A percentile compares a stretch with the other conserved stretches of the same genome.
phyloP scores from a whole-genome alignment of 352 stramenopile genomes.

The Phytopythium aichiense region DNA sequence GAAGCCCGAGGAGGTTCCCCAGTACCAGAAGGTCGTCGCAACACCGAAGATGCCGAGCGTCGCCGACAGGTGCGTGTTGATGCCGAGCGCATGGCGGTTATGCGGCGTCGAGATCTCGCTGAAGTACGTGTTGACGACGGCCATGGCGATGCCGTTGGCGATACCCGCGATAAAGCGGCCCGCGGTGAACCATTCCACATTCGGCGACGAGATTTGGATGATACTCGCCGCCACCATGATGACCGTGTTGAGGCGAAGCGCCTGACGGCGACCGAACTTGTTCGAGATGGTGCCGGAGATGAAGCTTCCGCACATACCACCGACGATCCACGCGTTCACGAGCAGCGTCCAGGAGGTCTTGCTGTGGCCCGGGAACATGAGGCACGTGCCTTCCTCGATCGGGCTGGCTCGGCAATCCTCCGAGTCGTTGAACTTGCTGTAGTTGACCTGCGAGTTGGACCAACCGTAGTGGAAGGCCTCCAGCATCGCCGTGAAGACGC shows the following conservation, averaged over 20 bases:
- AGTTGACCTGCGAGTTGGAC: constrained; percentile 48
- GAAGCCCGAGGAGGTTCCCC: constrained; percentile 37
- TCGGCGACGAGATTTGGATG: constrained; percentile 27
- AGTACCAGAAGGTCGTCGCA: constrained; percentile 46
- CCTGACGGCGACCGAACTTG: constrained; percentile 37
- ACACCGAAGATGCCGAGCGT: constrained; percentile 41
- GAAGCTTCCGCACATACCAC: constrained; percentile 47
- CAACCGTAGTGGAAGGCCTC: constrained; percentile 55
- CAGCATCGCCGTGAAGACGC: constrained; percentile 28
- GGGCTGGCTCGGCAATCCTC: constrained; percentile 32
- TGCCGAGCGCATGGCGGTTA: constrained; percentile 29
- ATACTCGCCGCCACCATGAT: constrained; percentile 32
- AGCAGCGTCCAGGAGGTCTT: constrained; percentile 42
- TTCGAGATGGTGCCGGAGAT: constrained; percentile 32
- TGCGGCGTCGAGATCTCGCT: constrained; percentile 43
- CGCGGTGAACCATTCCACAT: constrained; percentile 20
- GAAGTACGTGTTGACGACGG: constrained; percentile 33
- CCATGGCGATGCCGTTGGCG: constrained; percentile 31
- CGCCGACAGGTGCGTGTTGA: constrained; percentile 36
- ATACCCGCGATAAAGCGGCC: constrained; percentile 39
- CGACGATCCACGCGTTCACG: constrained; percentile 58
- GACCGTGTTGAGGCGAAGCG: constrained; percentile 21
- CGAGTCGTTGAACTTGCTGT: constrained; percentile 45
- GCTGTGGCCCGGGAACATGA: constrained; percentile 60
- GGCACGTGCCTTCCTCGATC: constrained; percentile 34